phyloP scores from a whole-genome alignment of 768 basidiomycete genomes.

The Pisolithus marmoratus region DNA sequence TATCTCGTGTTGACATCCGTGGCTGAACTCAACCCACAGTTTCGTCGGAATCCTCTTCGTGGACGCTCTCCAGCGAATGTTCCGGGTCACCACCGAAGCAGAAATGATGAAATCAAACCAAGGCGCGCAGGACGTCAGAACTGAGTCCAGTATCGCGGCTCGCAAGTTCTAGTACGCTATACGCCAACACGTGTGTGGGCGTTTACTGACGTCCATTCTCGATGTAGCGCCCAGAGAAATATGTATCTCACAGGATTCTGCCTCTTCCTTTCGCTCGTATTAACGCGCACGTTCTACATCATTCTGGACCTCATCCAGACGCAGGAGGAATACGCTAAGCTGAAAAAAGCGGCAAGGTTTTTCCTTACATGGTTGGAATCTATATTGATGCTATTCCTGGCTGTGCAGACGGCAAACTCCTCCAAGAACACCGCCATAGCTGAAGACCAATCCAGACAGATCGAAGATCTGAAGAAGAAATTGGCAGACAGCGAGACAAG shows the following conservation, averaged over 20 bases:
- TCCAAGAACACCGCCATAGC: constrained; percentile 25
- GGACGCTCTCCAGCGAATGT: constrained; percentile 92
- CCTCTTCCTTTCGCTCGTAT: constrained; percentile 91
- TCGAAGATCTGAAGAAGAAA: constrained; percentile 66
- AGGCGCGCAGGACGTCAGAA: constrained; percentile 54
- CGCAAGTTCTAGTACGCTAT: constrained; percentile 86
- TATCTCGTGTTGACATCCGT: background rate
- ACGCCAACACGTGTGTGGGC: background rate
- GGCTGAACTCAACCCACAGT: constrained; percentile 30
- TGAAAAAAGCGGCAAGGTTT: constrained; percentile 58
- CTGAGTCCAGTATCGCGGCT: constrained; percentile 86
- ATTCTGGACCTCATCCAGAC: constrained; percentile 86
- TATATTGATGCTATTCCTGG: background rate
- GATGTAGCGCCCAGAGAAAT: constrained; percentile 73
- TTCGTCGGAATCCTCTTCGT: constrained; percentile 85
- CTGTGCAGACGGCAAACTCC: constrained; percentile 27
- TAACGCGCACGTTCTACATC: constrained; percentile 90
- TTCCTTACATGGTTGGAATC: background rate
- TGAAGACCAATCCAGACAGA: constrained; percentile 31
- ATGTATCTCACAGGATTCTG: constrained; percentile 91
- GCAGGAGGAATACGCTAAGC: constrained; percentile 80
- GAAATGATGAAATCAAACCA: constrained; percentile 58
- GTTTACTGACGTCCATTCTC: background rate
- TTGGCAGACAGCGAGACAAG: constrained; percentile 52
- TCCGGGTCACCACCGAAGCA: constrained; percentile 66